Evolutionary conservation across 805 yeast genomes (phyloP).

Genomic region (Sungouiella blattae): DNA sequence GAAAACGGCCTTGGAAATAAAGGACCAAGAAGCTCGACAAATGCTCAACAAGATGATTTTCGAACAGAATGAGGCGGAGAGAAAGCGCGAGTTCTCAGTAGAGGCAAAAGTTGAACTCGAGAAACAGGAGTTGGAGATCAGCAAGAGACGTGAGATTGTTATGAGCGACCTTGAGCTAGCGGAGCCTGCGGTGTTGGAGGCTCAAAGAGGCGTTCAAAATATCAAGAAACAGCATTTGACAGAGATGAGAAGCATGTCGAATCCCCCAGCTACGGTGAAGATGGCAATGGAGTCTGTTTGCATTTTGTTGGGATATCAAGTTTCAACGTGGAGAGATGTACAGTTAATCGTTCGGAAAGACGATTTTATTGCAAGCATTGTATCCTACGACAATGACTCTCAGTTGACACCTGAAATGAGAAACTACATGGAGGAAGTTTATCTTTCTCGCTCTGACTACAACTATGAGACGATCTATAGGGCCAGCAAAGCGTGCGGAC

Average conservation of each 20-base stretch:
- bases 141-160: slow-evolving; percentile 51
- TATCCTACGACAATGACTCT: slow-evolving; percentile 61
- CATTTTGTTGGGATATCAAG: slow-evolving; percentile 68
- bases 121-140: slow-evolving; percentile 61
- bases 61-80: slow-evolving; percentile 89
- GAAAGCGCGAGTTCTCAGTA: slow-evolving; percentile 81
- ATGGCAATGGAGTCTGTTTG: slow-evolving; percentile 87
- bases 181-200: slow-evolving; percentile 82
- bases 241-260: slow-evolving; percentile 82
- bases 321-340: slow-evolving; percentile 74
- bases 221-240: slow-evolving; percentile 90
- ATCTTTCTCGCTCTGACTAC: slow-evolving; percentile 60
- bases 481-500: slow-evolving; percentile 96
- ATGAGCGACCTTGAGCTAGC: slow-evolving; percentile 65
- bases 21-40: slow-evolving; percentile 64
- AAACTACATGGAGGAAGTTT: slow-evolving; percentile 52
- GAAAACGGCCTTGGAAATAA: slow-evolving; percentile 44
- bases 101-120: slow-evolving; percentile 69
- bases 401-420: slow-evolving; percentile 56
- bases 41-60: slow-evolving; percentile 73
- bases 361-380: slow-evolving; percentile 82
- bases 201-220: slow-evolving; percentile 84
- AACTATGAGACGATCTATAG: slow-evolving; percentile 73
- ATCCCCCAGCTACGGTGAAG: slow-evolving; percentile 88
- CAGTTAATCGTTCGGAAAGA: slow-evolving; percentile 77